Evolutionary conservation across 2,329 filamentous ascomycete genomes (phyloP), one percentile per base, ranked within the genome.

Genomic region (Exophiala sp.): DNA sequence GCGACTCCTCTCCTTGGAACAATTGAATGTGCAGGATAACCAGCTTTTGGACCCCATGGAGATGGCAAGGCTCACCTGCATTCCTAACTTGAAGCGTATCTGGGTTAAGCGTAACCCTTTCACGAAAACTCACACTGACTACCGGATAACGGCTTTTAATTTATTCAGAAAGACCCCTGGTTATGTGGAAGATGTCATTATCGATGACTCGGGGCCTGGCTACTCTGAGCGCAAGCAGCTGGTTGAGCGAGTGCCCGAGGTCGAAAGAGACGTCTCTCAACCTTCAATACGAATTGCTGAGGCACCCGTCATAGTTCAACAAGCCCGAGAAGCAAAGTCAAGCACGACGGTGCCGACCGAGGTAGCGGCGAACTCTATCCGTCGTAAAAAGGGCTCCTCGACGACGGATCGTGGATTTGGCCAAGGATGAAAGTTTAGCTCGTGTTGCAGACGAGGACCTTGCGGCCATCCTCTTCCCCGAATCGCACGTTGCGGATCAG

Each of bases 21-120:
- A 91, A 52, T 74, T 98, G 24, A 91, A 98, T 67, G 73, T 98
- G 23, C 79, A 93, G 58, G 93, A 97, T 63, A 98, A 98, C 68
- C 82, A 80, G 51, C 71, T 98, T 45, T 84, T 83, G n/a, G 93
- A 98, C 64, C 91, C 91, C 0, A 87, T 83, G 48, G 93, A 98
- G 67, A 73, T 96, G 55, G 91, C 90, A 41, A 81, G 93, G 51
- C 74, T 98, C 51, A 96, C 91, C 1, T 84, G 85, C 45, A 89
- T 96, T 44, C 90, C 93, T 21, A 87, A 96, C 46, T 85, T 98
- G 58, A 83, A 83, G 52, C 91, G 97, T 66, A 83, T 98, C 24
- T 98, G 90, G 78, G 85, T 98, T 13, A 80, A 86, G 54, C 88
- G 88, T 18, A 98, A 98, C 62, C 88, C 90, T 0, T 96, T 97